Percentiles rank a stretch among this genome's conserved stretches.
phyloP scores from a whole-genome alignment of 2,329 filamentous ascomycete species.

The Emergomyces pasteurianus region DNA sequence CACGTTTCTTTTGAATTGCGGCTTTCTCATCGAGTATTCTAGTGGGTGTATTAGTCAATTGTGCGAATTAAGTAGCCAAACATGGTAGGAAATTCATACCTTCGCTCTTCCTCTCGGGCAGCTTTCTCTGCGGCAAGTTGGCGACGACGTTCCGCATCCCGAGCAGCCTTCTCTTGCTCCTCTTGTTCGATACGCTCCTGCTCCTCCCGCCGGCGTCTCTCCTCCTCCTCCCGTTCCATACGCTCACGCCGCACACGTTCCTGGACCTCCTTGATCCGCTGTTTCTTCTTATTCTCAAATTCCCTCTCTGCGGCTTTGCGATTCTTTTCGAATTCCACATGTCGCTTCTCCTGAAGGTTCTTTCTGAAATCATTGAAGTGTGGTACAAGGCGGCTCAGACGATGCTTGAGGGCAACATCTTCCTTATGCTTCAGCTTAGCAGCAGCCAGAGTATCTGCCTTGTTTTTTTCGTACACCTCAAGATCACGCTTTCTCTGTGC shows the following conservation, averaged over 20 bases:
- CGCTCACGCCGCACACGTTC: conserved; percentile 75
- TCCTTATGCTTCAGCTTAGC: conserved; percentile 82
- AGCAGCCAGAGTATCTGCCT: conserved; percentile 64
- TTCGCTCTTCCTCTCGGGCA: conserved; percentile 47
- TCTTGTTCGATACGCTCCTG: conserved; percentile 71
- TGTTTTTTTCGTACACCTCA: conserved; percentile 67
- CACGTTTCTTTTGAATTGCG: conserved; percentile 60
- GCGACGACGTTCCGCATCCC: conserved; percentile 67
- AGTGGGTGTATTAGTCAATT: conserved; percentile 24
- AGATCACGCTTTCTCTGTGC: conserved; percentile 67
- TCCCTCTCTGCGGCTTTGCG: conserved; percentile 85
- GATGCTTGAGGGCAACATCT: conserved; percentile 85
- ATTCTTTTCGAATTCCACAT: conserved; percentile 91
- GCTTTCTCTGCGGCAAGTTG: conserved; percentile 60
- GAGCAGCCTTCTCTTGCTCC: conserved; percentile 70
- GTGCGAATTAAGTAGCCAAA: background rate
- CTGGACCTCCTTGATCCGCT: conserved; percentile 76
- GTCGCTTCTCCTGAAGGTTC: conserved; percentile 72
- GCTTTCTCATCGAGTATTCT: conserved; percentile 53
- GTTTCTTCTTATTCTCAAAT: conserved; percentile 79
- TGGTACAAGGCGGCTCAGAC: conserved; percentile 73
- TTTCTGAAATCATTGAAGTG: conserved; percentile 73
- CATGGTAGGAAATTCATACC: conserved; percentile 31
- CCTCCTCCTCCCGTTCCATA: conserved; percentile 71
- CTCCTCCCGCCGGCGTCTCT: conserved; percentile 65